Conservation (phyloP, 805 yeast genomes). For the Starmerella ratchasimensis region DNA sequence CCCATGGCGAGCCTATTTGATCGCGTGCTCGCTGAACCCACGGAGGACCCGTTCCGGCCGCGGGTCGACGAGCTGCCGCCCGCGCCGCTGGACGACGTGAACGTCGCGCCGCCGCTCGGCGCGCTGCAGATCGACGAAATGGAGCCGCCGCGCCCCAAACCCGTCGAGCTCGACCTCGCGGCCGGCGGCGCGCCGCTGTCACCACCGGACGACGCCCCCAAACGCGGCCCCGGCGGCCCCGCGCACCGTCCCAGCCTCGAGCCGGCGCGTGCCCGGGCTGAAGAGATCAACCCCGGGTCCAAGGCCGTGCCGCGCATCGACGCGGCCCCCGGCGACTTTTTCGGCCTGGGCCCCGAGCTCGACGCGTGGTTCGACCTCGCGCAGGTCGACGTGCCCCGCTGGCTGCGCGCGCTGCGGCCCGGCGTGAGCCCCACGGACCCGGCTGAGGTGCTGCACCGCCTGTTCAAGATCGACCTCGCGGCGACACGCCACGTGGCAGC, state of each 20-base stretch:
- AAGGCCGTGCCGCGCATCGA: conserved; percentile 18
- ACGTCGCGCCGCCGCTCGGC: conserved; percentile 1
- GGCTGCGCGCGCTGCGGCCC: not conserved
- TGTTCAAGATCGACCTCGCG: not conserved
- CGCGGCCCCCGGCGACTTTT: conserved; percentile 11
- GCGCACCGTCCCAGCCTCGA: no score
- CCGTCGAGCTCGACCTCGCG: no score
- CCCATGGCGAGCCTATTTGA: no score
- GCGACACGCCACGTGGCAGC: not conserved
- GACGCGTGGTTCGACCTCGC: conserved; percentile 13
- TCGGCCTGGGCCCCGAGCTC: conserved; percentile 14
- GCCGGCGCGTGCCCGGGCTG: conserved; percentile 20
- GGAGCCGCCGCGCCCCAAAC: conserved; percentile 10
- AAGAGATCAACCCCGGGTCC: conserved; percentile 18
- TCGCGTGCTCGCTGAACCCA: no score
- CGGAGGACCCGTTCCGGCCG: no score
- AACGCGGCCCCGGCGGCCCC: no score
- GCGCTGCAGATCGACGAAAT: conserved; percentile 9
- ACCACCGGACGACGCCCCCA: no score
- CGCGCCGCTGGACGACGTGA: no score
- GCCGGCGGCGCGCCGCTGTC: no score
- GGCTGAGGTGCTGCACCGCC: not conserved
- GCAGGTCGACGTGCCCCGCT: not conserved
- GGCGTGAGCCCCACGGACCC: no score
- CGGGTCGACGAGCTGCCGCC: no score